Base-by-base conservation (phyloP, 164 flowering plant genomes). In the Cinnamomum chago region DNA sequence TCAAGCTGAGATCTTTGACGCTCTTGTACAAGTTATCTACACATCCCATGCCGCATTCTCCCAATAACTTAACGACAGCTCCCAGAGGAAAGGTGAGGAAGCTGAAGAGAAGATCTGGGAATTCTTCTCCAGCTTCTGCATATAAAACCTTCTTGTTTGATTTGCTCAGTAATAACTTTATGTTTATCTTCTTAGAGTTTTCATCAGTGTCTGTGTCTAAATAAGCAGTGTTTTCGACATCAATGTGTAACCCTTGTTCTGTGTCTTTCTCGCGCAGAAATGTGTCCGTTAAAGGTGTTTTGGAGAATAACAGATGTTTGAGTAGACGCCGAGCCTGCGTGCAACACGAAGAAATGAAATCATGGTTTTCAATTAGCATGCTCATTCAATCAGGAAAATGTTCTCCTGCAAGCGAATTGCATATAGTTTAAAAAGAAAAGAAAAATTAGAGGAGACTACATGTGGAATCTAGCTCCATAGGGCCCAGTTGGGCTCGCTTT, bases 71-170 rank as follows among this genome's bases (percentile, higher is more conserved):
- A 15, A 58, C 47, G 1, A 40, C 10, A 9, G 73, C 40, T 1
- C 80, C 80, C 0, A 81, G 33, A 0, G 80, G 78, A 23, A 75
- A 67, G 12, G 67, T 75, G 58, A 75, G 71, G 68, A 80, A 72
- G 75, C 76, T 75, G n/a, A 75, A 69, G 5, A 80, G 71, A 23
- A 80, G 67, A 47, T 80, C 73, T 0, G 75, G 65, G 33, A 80
- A 77, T 50, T 75, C 73, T 33, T 75, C 74, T 55, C 65, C 22
- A 3, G 25, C 74, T 33, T 72, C 51, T 60, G 74, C 67, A 35
- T 35, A 60, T 14, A 72, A 28, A 18, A 72, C 51, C 40, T 30
- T 58, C 18, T 60, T 55, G 4, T 12, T 15, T 5, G 65, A 28
- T 60, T 60, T 22, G 23, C 28, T 64, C n/a, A 22, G 1, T 22